Conservation (phyloP, 106 monocot genomes). For the Dendrobium catenatum region DNA sequence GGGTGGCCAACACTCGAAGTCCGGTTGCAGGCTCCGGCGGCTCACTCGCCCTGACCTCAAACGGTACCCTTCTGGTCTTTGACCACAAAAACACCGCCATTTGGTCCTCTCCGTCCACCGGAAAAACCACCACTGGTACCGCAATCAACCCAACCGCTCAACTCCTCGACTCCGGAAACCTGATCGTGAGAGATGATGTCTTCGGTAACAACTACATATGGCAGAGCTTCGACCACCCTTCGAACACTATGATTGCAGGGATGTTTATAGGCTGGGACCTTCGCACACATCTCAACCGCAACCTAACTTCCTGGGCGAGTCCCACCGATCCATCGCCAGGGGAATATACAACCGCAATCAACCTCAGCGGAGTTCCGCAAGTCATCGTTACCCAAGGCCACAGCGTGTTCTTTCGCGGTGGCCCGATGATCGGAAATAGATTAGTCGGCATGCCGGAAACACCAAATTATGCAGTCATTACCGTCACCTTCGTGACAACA, state of each 20-base stretch:
- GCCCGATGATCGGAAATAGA: conserved; percentile 1
- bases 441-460: neutral
- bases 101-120: neutral
- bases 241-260: neutral
- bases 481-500: conserved; percentile 2
- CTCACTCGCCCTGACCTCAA: neutral
- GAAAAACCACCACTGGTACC: too few relatives aligned
- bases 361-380: conserved; percentile 2
- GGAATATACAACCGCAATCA: neutral
- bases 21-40: neutral
- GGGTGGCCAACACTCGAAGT: conserved; percentile 4
- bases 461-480: neutral
- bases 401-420: neutral
- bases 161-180: neutral
- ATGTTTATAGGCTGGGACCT: neutral
- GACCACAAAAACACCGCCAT: neutral
- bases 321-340: conserved; percentile 3
- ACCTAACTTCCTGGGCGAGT: neutral
- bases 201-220: neutral
- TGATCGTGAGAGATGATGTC: neutral
- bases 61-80: neutral
- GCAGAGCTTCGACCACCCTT: conserved; percentile 4
- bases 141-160: neutral
- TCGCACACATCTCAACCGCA: neutral
- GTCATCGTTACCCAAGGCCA: neutral